Evolutionary conservation across 2,329 filamentous ascomycete species (phyloP).

Genomic region (Beauveria brongniartii): DNA sequence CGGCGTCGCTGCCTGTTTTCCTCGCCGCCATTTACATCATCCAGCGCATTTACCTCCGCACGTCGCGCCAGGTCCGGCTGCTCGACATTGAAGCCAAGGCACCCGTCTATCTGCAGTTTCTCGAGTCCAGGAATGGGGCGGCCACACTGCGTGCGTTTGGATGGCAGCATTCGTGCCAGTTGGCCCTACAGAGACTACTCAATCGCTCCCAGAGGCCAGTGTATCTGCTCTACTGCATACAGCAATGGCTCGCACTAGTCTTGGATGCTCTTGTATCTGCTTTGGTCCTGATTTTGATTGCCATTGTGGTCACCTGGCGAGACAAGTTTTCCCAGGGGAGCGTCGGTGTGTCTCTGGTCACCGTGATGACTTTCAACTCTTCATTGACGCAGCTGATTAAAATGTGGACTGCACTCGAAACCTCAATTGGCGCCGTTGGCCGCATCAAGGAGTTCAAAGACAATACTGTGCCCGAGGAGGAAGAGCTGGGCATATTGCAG

Average conservation of each 20-base stretch:
- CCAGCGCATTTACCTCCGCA: constrained; percentile 23
- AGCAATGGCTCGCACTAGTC: constrained; percentile 41
- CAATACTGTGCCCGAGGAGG: constrained; percentile 18
- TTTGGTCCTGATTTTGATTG: constrained; percentile 37
- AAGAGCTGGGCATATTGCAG: constrained; percentile 11
- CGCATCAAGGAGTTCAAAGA: constrained; percentile 20
- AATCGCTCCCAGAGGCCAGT: constrained; percentile 23
- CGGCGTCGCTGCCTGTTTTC: constrained; percentile 20
- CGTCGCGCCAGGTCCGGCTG: constrained; percentile 23
- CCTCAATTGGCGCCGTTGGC: constrained; percentile 19
- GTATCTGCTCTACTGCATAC: constrained; percentile 38
- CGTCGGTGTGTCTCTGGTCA: constrained; percentile 20
- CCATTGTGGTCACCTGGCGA: constrained; percentile 30
- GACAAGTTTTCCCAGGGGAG: constrained; percentile 19
- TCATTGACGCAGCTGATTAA: constrained; percentile 24
- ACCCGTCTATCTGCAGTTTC: constrained; percentile 21
- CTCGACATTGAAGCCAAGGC: constrained; percentile 24
- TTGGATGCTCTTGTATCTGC: constrained; percentile 36
- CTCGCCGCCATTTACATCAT: constrained; percentile 30
- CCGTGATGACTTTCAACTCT: constrained; percentile 21
- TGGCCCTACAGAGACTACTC: constrained; percentile 20
- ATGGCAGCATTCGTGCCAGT: constrained; percentile 17
- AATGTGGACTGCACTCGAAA: constrained; percentile 24
- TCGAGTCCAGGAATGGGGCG: constrained; percentile 19
- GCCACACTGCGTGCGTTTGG: constrained; percentile 28